These are phyloP conservation scores for Candida easanensis DNA, from an alignment of 805 yeast species.

Conservation along the genomic window DNA sequence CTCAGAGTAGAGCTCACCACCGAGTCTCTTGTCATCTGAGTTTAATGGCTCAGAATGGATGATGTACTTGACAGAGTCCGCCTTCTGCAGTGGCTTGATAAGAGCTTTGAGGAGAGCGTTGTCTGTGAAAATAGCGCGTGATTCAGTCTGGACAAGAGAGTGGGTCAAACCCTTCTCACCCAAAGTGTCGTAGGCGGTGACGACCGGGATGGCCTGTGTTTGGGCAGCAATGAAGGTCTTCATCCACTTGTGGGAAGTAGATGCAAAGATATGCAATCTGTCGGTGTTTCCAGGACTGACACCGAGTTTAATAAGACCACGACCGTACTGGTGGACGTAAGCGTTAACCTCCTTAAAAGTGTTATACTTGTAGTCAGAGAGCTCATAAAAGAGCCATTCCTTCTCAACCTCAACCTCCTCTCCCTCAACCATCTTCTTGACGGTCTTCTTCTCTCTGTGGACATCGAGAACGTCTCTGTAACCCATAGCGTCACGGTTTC, in stretches of 20 bases:
- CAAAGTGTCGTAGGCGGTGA: constrained; percentile 93
- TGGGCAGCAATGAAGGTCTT: constrained; percentile 76
- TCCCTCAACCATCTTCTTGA: constrained; percentile 79
- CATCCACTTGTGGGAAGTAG: constrained; percentile 90
- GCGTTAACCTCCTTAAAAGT: constrained; percentile 56
- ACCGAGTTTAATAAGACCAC: constrained; percentile 76
- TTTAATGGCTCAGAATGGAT: constrained; percentile 67
- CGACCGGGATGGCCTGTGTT: constrained; percentile 79
- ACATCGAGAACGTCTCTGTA: constrained; percentile 75
- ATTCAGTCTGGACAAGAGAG: constrained; percentile 78
- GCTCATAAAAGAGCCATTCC: constrained; percentile 84
- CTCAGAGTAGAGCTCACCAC: constrained; percentile 55
- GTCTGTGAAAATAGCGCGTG: constrained; percentile 81
- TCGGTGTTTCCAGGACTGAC: constrained; percentile 56
- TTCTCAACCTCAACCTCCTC: constrained; percentile 69
- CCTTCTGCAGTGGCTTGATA: constrained; percentile 66
- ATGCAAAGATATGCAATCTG: constrained; percentile 79
- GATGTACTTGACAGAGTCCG: constrained; percentile 59
- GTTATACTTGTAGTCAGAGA: constrained; percentile 66
- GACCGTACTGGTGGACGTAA: constrained; percentile 54
- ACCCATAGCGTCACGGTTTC: constrained; percentile 58
- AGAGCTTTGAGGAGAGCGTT: constrained; percentile 66
- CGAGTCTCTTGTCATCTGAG: constrained; percentile 58
- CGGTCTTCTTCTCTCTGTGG: constrained; percentile 70
- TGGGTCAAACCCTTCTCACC: constrained; percentile 88